Evolutionary conservation across 306 rosid genomes (phyloP).

Genomic region (Quercus cerris): DNA sequence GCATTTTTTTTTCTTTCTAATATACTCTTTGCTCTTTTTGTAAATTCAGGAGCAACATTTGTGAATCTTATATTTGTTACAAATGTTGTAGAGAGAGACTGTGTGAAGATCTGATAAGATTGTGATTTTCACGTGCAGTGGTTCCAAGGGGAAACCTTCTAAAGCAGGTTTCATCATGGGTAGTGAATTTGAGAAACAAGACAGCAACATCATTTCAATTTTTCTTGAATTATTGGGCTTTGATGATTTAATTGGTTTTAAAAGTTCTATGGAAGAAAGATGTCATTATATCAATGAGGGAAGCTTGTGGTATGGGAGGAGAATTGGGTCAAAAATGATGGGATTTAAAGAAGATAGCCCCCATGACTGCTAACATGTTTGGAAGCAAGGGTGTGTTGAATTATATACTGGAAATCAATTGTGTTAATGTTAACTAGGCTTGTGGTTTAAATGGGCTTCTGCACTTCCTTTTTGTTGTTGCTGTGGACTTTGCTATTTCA

Average conservation of each 20-base stretch:
- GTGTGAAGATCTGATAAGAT: too few relatives aligned
- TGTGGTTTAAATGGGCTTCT: too few relatives aligned
- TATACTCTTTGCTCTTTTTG: too few relatives aligned
- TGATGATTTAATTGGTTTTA: conserved; percentile 54
- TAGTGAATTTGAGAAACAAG: conserved; percentile 31
- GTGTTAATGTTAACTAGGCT: too few relatives aligned
- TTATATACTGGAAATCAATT: conserved; percentile 43
- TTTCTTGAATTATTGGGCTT: conserved; percentile 57
- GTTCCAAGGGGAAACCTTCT: too few relatives aligned
- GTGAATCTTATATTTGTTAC: background rate
- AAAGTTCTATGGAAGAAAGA: conserved; percentile 48
- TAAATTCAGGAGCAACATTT: too few relatives aligned
- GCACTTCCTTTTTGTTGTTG: conserved; percentile 54
- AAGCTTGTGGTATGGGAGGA: conserved; percentile 73
- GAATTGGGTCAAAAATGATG: conserved; percentile 55
- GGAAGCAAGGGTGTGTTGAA: conserved; percentile 60
- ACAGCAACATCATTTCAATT: conserved; percentile 12
- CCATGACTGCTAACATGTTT: conserved; percentile 70
- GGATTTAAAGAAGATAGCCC: conserved; percentile 64
- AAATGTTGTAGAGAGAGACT: conserved; percentile 12
- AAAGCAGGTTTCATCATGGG: conserved; percentile 20
- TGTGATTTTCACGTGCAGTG: too few relatives aligned
- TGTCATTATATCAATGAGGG: conserved; percentile 47
- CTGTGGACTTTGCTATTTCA: conserved; percentile 49
- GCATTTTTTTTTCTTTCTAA: too few relatives aligned